Base-by-base conservation (phyloP, 2,329 filamentous ascomycete species). In the Paramyrothecium roridum region DNA sequence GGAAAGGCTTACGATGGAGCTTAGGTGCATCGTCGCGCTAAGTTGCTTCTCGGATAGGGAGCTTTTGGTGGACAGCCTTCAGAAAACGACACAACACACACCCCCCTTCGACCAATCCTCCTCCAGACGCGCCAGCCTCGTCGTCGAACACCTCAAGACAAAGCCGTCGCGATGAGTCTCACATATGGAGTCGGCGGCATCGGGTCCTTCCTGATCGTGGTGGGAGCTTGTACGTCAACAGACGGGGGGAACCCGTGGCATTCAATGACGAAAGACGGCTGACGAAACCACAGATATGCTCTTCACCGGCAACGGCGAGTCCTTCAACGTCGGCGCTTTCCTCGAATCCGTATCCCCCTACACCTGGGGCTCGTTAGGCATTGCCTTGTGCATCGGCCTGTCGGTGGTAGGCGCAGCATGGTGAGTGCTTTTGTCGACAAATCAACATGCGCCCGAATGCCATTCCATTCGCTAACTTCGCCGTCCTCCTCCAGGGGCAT, bases 351-450 rank as follows among this genome's bases (percentile, higher is more conserved):
- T 98, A 65, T 98, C 95, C 55, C 96, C 95, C 21, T 96, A 93
- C 71, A 90, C 89, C 50, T 99, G 93, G 92, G 95, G 93, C 58
- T 87, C 86, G 72, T 75, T 95, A 54, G 96, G 95, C 62, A 96
- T 99, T 68, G 89, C 85, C 52, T 84, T 98, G 59, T 99, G 95
- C 76, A 98, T 99, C 70, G 93, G 93, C 58, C 80, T 98, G 56
- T 99, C 95, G 54, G 93, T 97, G 48, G 91, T 98, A 37, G 95
- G 95, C 71, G 96, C 95, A 70, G 93, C 93, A 83, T 99, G 95
- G 95, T 98, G 85, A 63, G 79, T 66, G 51, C 52, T 52, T 43
- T 55, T 55, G 30, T 33, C 48, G 21, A 49, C 55, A 34, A n/a
- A 54, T 54, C 52, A 45, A 22, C 52, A 21, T 53, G 43, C n/a